Percentiles rank a stretch among this genome's conserved stretches.
Evolutionary conservation across 305 asterid genomes (phyloP).

Genomic region (Plantago lanceolata): DNA sequence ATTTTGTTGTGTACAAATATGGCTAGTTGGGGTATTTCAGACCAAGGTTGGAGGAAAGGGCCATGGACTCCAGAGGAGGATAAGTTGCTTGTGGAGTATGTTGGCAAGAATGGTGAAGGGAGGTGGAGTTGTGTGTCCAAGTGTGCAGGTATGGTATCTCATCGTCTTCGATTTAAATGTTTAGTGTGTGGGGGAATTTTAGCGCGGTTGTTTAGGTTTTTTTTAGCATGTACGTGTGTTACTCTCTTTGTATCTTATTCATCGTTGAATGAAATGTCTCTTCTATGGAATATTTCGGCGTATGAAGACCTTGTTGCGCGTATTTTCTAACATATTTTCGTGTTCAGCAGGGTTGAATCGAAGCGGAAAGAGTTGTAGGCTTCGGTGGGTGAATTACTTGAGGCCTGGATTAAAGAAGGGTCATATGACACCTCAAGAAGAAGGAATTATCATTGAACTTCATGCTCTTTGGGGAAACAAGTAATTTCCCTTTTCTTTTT

Average conservation of each 20-base stretch:
- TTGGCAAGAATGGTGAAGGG: slow-evolving; percentile 64
- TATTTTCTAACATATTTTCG: neutral
- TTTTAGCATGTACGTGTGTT: too few relatives aligned
- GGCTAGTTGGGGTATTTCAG: slow-evolving; percentile 34
- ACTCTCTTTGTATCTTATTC: too few relatives aligned
- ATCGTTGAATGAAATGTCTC: too few relatives aligned
- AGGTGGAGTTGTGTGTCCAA: slow-evolving; percentile 76
- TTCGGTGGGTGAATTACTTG: slow-evolving; percentile 49
- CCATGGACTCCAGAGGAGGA: slow-evolving; percentile 89
- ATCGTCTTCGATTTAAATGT: neutral
- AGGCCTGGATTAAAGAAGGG: slow-evolving; percentile 47
- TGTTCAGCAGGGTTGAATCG: slow-evolving; percentile 36
- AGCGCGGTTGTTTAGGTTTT: neutral
- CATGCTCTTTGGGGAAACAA: slow-evolving; percentile 54
- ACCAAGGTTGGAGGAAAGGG: slow-evolving; percentile 71
- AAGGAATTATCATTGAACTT: slow-evolving; percentile 43
- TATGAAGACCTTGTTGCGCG: neutral
- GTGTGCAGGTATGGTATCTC: slow-evolving; percentile 41
- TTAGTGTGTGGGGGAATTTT: neutral
- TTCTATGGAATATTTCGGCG: neutral
- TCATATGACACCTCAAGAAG: slow-evolving; percentile 42
- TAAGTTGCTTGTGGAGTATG: slow-evolving; percentile 46
- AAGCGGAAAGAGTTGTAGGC: slow-evolving; percentile 46
- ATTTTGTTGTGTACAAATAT: slow-evolving; percentile 16
- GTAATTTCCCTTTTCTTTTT: slow-evolving; percentile 20